Percentiles rank a stretch among this genome's conserved stretches.
Evolutionary conservation across 2,329 filamentous ascomycete genomes (phyloP).

Genomic region (Monilinia polystroma): DNA sequence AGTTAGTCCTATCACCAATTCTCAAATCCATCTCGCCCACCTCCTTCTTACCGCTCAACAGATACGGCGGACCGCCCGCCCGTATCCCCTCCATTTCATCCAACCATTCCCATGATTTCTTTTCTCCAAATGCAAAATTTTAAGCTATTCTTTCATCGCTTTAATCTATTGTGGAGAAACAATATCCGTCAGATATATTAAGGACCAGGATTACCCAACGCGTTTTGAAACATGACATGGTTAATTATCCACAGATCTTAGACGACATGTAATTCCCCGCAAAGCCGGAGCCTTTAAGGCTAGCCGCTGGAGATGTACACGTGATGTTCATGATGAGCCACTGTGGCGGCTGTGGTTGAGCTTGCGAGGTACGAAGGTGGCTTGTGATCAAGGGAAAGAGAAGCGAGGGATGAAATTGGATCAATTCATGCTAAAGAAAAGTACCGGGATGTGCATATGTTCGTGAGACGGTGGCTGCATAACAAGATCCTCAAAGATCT

Average conservation of each 20-base stretch:
- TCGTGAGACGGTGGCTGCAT: too few relatives aligned
- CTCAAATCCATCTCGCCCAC: not conserved
- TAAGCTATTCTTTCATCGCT: not conserved
- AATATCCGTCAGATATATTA: slow-evolving; percentile 21
- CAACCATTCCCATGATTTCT: not conserved
- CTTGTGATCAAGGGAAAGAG: too few relatives aligned
- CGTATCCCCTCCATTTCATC: not conserved
- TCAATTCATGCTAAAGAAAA: not conserved
- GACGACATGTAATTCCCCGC: not conserved
- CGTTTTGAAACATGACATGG: slow-evolving; percentile 11
- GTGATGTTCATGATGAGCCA: not conserved
- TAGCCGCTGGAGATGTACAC: not conserved
- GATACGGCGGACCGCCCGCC: slow-evolving; percentile 11
- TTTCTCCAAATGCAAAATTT: too few relatives aligned
- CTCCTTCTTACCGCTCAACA: not conserved
- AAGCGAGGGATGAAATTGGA: not conserved
- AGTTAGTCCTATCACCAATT: not conserved
- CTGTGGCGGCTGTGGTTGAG: too few relatives aligned
- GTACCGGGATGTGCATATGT: too few relatives aligned
- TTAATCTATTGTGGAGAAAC: slow-evolving; percentile 19
- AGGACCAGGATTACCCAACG: not conserved
- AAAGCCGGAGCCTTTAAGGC: too few relatives aligned
- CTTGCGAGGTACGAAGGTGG: too few relatives aligned
- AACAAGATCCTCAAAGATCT: not conserved
- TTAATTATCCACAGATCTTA: not conserved